Base-by-base conservation (phyloP, 1,284 basidiomycete genomes). In the Malassezia globosa region DNA sequence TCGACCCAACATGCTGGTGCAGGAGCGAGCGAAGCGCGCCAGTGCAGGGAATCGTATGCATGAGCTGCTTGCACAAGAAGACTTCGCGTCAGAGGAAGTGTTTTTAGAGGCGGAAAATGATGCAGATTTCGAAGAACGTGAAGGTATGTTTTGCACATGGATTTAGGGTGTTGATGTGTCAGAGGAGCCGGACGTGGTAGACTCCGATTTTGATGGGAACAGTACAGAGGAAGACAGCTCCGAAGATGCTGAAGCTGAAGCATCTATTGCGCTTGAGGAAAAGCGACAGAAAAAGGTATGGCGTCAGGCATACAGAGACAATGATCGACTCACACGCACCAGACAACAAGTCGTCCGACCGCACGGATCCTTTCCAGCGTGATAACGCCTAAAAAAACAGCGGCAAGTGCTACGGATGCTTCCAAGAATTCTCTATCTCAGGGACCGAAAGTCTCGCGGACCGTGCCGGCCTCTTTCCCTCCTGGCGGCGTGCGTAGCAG, bases 21-120 rank as follows among this genome's bases (percentile, higher is more conserved):
- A 39, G 22, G 33, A 39, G 27, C 50, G 50, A 4, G 44, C 40
- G 16, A 44, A 45, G 31, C 50, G 50, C 0, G 31, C 50, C 21
- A 52, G 19, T 11, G 50, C 50, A n/a, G 50, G 50, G 25, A 52
- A 47, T 29, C 50, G 49, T 21, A 64, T 69, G 51, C 56, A 57
- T 42, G 63, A 59, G 4, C 57, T 69, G 18, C 58, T 69, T 10
- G 62, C 67, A 25, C 60, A 64, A 46, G 61, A 61, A 39, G 29
- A 31, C 3, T 38, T 62, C 6, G 66, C 67, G 44, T 38, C 31
- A 16, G 66, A 69, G 33, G 62, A 66, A 21, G 24, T 67, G 21
- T 69, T 69, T 40, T 49, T 57, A 45, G 64, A 68, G 33, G 61
- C 60, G 5, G 66, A 64, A 18, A 55, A 61, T 37, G 66, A 69